Evolutionary conservation across 192 early-diverging fungal species (phyloP).

Genomic region (Coemansia sp.): DNA sequence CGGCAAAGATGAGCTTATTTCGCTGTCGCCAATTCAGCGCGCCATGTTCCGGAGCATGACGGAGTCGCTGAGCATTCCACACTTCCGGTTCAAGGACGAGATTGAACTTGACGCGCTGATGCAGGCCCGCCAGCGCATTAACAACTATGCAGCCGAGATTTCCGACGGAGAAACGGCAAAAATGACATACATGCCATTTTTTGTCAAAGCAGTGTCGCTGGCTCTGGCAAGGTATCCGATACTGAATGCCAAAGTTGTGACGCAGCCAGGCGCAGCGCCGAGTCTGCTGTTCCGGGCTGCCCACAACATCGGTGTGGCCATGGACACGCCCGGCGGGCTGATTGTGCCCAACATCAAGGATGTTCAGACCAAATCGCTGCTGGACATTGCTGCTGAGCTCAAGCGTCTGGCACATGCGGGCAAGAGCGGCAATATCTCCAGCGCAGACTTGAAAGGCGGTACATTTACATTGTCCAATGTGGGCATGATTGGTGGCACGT

Average conservation of each 20-base stretch:
- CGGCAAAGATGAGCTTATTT: slow-evolving; percentile 56
- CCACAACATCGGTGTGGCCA: slow-evolving; percentile 94
- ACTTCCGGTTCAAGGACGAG: slow-evolving; percentile 93
- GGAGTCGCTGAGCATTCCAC: slow-evolving; percentile 84
- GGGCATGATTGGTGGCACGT: slow-evolving; percentile 90
- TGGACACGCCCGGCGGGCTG: slow-evolving; percentile 95
- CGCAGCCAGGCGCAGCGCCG: slow-evolving; percentile 44
- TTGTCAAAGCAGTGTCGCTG: slow-evolving; percentile 85
- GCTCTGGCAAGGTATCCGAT: slow-evolving; percentile 83
- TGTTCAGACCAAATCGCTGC: slow-evolving; percentile 78
- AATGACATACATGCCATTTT: slow-evolving; percentile 92
- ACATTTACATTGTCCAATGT: slow-evolving; percentile 94
- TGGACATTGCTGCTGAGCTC: slow-evolving; percentile 88
- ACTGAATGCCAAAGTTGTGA: slow-evolving; percentile 70
- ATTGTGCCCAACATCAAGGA: slow-evolving; percentile 94
- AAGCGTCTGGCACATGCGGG: slow-evolving; percentile 67
- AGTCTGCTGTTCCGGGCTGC: slow-evolving; percentile 69
- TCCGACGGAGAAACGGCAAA: slow-evolving; percentile 59
- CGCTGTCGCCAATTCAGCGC: slow-evolving; percentile 86
- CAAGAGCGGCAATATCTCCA: slow-evolving; percentile 57
- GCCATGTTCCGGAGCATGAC: slow-evolving; percentile 98
- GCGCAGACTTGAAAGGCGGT: slow-evolving; percentile 73
- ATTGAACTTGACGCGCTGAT: slow-evolving; percentile 72
- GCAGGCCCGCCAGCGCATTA: slow-evolving; percentile 64
- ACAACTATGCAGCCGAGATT: slow-evolving; percentile 57